These are phyloP conservation scores for Rusavskia elegans DNA, from an alignment of 495 filamentous ascomycete species.

Conservation along the genomic window DNA sequence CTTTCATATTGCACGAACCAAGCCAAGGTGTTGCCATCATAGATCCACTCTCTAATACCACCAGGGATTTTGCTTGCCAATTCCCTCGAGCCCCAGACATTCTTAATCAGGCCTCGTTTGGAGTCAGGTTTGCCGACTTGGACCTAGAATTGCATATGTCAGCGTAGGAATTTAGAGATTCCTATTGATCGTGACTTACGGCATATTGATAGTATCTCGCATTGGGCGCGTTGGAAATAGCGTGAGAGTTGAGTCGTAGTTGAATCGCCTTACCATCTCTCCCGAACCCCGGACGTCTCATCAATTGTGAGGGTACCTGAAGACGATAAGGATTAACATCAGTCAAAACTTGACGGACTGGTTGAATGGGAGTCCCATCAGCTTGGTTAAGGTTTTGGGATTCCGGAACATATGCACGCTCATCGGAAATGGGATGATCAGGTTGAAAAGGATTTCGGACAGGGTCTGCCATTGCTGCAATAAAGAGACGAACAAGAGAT, in stretches of 20 bases:
- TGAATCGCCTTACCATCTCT: slow-evolving; percentile 37
- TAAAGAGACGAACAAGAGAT: neutral
- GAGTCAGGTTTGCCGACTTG: slow-evolving; percentile 43
- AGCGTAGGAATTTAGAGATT: no score
- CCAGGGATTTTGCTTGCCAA: slow-evolving; percentile 36
- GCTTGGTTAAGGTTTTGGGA: neutral
- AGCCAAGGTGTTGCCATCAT: slow-evolving; percentile 62
- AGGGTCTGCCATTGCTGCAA: neutral
- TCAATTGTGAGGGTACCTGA: slow-evolving; percentile 16
- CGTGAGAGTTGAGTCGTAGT: slow-evolving; percentile 59
- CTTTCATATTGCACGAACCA: slow-evolving; percentile 37
- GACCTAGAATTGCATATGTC: slow-evolving; percentile 26
- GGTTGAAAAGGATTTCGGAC: neutral
- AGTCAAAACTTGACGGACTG: neutral
- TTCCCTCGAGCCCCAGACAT: slow-evolving; percentile 51
- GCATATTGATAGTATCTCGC: slow-evolving; percentile 66
- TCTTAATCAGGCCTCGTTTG: slow-evolving; percentile 47
- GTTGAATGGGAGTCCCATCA: neutral
- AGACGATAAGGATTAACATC: slow-evolving; percentile 2
- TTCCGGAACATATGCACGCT: no score
- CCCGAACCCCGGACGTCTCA: slow-evolving; percentile 38
- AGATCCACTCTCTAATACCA: slow-evolving; percentile 37
- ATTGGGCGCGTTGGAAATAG: slow-evolving; percentile 36
- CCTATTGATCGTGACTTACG: slow-evolving; percentile 34
- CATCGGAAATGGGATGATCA: neutral